Conservation (phyloP, 2,329 filamentous ascomycete species). For the Hymenoscyphus repandus region DNA sequence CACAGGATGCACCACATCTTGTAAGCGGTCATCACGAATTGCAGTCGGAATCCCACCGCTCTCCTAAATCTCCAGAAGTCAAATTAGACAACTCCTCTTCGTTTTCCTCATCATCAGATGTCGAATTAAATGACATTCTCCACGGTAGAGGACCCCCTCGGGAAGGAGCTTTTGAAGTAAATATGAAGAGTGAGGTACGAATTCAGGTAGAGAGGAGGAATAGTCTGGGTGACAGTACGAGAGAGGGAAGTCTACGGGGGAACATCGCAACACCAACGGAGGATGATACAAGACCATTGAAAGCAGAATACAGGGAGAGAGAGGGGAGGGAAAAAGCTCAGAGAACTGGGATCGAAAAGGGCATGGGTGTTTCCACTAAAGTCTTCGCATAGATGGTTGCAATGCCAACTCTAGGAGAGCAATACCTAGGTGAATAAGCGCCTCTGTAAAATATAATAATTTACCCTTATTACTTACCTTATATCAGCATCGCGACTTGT, state of each 20-base stretch:
- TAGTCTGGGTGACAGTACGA: neutral
- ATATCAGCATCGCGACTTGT: no score
- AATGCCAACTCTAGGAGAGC: no score
- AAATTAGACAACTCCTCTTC: neutral
- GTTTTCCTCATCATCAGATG: neutral
- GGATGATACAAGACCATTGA: neutral
- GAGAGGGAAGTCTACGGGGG: neutral
- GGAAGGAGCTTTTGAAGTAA: conserved; percentile 1
- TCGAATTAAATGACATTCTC: neutral
- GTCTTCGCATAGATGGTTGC: no score
- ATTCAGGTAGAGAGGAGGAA: conserved; percentile 10
- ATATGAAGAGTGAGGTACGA: conserved; percentile 14
- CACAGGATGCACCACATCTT: neutral
- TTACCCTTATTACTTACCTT: no score
- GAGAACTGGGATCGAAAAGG: no score
- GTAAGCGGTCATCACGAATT: no score
- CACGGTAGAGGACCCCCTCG: neutral
- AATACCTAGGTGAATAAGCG: no score
- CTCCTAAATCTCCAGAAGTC: neutral
- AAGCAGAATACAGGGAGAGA: neutral
- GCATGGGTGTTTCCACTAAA: no score
- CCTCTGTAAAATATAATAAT: no score
- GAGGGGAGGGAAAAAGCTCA: neutral
- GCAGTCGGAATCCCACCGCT: neutral
- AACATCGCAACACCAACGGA: neutral